Conservation (phyloP, 1,139 yeast species). For the Wickerhamiella pararugosa region DNA sequence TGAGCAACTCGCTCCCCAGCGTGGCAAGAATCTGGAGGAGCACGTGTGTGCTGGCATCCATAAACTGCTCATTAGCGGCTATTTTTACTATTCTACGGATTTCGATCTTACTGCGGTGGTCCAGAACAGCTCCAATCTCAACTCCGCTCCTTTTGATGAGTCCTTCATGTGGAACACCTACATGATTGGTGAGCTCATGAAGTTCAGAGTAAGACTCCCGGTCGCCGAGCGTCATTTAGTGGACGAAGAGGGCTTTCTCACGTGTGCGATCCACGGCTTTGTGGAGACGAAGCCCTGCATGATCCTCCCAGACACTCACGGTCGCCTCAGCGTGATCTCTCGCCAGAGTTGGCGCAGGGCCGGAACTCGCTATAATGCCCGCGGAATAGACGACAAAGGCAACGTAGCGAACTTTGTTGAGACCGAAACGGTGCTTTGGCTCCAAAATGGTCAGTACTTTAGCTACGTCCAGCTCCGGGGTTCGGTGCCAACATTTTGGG, state of each 20-base stretch:
- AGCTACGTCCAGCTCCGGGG: conserved; percentile 86
- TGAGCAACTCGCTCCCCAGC: conserved; percentile 2
- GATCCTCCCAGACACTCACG: conserved; percentile 34
- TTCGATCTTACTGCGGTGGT: conserved; percentile 77
- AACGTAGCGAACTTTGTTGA: conserved; percentile 94
- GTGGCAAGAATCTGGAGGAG: conserved; percentile 22
- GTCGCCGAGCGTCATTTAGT: conserved; percentile 39
- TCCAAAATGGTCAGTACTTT: conserved; percentile 41
- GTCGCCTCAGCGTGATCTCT: conserved; percentile 66
- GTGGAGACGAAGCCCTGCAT: conserved; percentile 56
- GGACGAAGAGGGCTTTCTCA: conserved; percentile 65
- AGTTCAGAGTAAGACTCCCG: conserved; percentile 58
- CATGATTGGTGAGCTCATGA: conserved; percentile 69
- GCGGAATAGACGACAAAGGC: conserved; percentile 94
- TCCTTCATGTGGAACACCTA: conserved; percentile 97
- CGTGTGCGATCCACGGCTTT: conserved; percentile 89
- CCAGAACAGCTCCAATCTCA: conserved; percentile 31
- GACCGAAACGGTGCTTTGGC: conserved; percentile 64
- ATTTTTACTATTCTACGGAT: conserved; percentile 82
- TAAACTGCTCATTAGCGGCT: conserved; percentile 69
- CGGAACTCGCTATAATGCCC: conserved; percentile 83
- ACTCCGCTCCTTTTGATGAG: conserved; percentile 32
- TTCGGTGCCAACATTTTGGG: conserved; percentile 95
- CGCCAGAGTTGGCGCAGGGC: conserved; percentile 94
- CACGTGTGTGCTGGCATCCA: conserved; percentile 79